Base-by-base conservation (phyloP, 2,329 filamentous ascomycete genomes). In the Thermothelomyces thermophilus region DNA sequence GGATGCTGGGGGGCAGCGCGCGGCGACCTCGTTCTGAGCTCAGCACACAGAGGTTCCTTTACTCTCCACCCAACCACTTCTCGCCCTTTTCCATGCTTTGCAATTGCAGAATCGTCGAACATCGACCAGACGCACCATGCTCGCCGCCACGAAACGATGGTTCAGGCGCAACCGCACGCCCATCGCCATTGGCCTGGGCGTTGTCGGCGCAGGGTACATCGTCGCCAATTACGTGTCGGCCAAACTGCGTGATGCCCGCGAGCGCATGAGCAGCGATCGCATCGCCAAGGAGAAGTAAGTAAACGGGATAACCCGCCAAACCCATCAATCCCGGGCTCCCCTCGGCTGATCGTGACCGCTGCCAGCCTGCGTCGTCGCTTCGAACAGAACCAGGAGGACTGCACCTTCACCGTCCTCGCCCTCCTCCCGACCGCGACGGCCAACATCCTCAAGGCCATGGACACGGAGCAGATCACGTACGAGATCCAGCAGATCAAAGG, bases 331-430 rank as follows among this genome's bases (percentile, higher is more conserved):
- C 22, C 31, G 35, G 46, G n/a, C n/a, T 19, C 53, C 20, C 33
- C 20, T 16, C 17, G 44, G 39, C 46, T 54, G 17, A 53, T 48
- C 19, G 13, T 31, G 30, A n/a, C n/a, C 34, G 36, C 51, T 58
- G 5, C n/a, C 62, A 97, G 91, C 69, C 80, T 98, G 54, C 90
- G 90, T 45, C 86, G 93, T 52, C 87, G 93, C 64, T 98, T 98
- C 71, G 89, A 97, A 68, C 93, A 98, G 70, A 98, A 98, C 68
- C 93, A 98, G 67, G 91, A 95, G 66, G 93, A 98, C 70, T 98
- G 93, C 71, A 96, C 91, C 41, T 96, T 94, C 66, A 98, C 93
- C 33, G 90, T 97, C 39, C 83, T 97, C n/a, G 93, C 91, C 26
- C 82, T 98, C 48, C 78, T 98, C 9, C 93, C 93, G 4, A 95